Percentiles rank a stretch among this genome's conserved stretches.
Evolutionary conservation across 352 stramenopile genomes (phyloP).

Genomic region (Phytophthora constricta): DNA sequence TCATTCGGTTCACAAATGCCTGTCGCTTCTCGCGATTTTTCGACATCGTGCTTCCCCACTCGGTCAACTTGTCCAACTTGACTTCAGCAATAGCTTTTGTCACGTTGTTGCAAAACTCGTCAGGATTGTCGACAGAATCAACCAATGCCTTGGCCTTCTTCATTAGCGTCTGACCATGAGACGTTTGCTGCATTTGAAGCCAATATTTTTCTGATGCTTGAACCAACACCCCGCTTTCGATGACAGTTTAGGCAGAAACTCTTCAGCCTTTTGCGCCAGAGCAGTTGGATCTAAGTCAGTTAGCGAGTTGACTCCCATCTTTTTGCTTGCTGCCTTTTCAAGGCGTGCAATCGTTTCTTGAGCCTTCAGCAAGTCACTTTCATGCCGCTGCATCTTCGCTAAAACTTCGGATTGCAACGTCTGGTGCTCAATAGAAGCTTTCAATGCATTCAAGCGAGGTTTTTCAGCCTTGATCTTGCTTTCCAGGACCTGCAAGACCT

Average conservation of each 20-base stretch:
- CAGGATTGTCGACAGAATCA: slow-evolving; percentile 76
- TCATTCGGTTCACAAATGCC: slow-evolving; percentile 80
- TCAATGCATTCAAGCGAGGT: slow-evolving; percentile 46
- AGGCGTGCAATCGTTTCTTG: slow-evolving; percentile 62
- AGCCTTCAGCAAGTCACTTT: slow-evolving; percentile 62
- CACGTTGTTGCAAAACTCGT: slow-evolving; percentile 77
- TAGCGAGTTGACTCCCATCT: slow-evolving; percentile 67
- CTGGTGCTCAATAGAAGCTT: slow-evolving; percentile 46
- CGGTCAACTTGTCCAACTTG: slow-evolving; percentile 71
- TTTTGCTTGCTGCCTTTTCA: slow-evolving; percentile 65
- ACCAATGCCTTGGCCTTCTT: slow-evolving; percentile 75
- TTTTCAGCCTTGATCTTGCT: slow-evolving; percentile 54
- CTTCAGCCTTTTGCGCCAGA: slow-evolving; percentile 68
- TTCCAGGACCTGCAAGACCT: slow-evolving; percentile 72
- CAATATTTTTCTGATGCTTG: slow-evolving; percentile 78
- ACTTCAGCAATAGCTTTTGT: slow-evolving; percentile 73
- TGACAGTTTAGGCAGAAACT: slow-evolving; percentile 66
- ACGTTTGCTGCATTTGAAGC: slow-evolving; percentile 72
- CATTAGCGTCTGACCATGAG: slow-evolving; percentile 68
- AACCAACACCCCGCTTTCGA: slow-evolving; percentile 56
- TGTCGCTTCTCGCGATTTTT: slow-evolving; percentile 74
- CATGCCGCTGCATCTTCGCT: slow-evolving; percentile 61
- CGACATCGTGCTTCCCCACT: slow-evolving; percentile 69
- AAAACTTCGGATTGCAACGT: slow-evolving; percentile 54
- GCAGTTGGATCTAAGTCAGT: slow-evolving; percentile 57